Base-by-base conservation (phyloP, 306 rosid species). In the Trifolium repens region DNA sequence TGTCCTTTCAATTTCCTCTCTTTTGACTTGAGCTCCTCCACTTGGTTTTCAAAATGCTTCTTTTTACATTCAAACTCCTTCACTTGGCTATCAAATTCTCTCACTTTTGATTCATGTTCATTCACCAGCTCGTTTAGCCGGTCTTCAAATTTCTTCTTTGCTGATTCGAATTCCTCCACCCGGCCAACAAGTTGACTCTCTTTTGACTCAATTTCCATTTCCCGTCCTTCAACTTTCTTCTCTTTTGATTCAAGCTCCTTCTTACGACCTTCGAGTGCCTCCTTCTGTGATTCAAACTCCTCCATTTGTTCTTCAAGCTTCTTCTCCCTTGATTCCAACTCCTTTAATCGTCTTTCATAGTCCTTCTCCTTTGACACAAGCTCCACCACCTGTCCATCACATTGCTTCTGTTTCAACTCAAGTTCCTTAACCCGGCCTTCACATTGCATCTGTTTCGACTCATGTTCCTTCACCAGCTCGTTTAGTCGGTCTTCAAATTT, bases 131-230 rank as follows among this genome's bases (percentile, higher is more conserved):
- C 42, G 1, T 7, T 4, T 4, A 32, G 35, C 4, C 0, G 1
- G 6, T 55, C 73, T 32, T 82, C 79, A 66, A 73, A 2, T 9
- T 68, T 58, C 37, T 55, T 50, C 74, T 73, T 46, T 22, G 67
- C 32, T 27, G 74, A 30, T 14, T 68, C 42, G 4, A 76, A 46
- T 37, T 84, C 67, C 63, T 58, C 39, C 3, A n/a, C n/a, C 7
- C 2, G 43, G 8, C 14, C 13, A 35, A 22, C 77, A 61, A 19
- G 39, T 3, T 70, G 24, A 0, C 2, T 19, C 66, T 70, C 39
- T 37, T 46, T 50, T 9, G 37, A 7, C 7, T 37, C 7, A 1
- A 50, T 8, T 34, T 53, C 66, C 19, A 52, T 67, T 37, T 30
- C 8, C 0, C 11, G 65, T 9, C 16, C 8, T 32, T 64, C 7